Conservation (phyloP, 2,329 filamentous ascomycete species). For the Geosmithia flava region DNA sequence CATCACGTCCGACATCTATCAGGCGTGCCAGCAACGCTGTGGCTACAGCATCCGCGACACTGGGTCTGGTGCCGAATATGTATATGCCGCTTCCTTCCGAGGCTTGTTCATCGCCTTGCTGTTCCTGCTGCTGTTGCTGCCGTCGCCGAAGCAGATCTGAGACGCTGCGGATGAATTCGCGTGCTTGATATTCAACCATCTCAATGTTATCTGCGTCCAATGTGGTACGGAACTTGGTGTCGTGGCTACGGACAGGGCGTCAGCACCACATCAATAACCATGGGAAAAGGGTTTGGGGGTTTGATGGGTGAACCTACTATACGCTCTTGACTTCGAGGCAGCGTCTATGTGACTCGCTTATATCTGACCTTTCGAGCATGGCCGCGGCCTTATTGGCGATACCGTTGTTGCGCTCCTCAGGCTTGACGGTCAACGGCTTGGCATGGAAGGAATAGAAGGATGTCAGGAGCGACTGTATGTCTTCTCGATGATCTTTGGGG, state of each 20-base stretch:
- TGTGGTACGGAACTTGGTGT: slow-evolving; percentile 9
- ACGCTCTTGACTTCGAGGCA: slow-evolving; percentile 16
- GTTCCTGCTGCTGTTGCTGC: neutral
- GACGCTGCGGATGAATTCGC: slow-evolving; percentile 10
- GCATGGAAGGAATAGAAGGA: slow-evolving; percentile 13
- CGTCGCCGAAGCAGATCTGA: slow-evolving; percentile 6
- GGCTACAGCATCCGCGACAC: slow-evolving; percentile 15
- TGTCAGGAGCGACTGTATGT: slow-evolving; percentile 11
- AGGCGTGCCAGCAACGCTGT: slow-evolving; percentile 9
- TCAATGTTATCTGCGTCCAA: slow-evolving; percentile 12
- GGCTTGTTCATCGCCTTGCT: neutral
- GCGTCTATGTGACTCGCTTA: slow-evolving; percentile 13
- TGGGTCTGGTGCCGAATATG: slow-evolving; percentile 14
- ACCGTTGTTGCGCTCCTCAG: slow-evolving; percentile 11
- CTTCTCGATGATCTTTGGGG: slow-evolving; percentile 9
- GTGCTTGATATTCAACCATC: slow-evolving; percentile 9
- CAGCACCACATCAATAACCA: neutral
- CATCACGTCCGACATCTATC: slow-evolving; percentile 11
- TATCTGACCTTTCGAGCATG: slow-evolving; percentile 12
- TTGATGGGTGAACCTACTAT: slow-evolving; percentile 11
- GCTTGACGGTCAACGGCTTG: slow-evolving; percentile 9
- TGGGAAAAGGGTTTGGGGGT: neutral
- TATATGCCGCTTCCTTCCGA: slow-evolving; percentile 6
- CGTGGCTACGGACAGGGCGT: slow-evolving; percentile 9
- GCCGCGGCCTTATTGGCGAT: slow-evolving; percentile 15